A percentile compares a stretch with the other conserved stretches of the same genome.
These are phyloP conservation scores for Kwoniella dejecticola DNA, from an alignment of 768 basidiomycete species.

Conservation along the genomic window DNA sequence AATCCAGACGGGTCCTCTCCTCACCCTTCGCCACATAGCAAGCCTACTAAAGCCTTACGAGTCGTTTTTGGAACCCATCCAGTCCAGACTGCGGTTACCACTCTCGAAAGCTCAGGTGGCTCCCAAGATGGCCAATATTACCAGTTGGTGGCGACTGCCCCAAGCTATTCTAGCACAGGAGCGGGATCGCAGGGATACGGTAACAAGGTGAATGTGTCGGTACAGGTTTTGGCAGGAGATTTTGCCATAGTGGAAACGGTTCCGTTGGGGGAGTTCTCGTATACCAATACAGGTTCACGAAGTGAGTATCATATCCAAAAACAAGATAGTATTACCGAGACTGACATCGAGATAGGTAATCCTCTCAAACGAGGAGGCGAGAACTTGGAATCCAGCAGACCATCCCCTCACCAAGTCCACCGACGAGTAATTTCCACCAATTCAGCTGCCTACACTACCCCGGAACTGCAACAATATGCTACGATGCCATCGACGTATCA, in stretches of 20 bases:
- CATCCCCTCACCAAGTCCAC: conserved; percentile 49
- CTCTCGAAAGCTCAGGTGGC: conserved; percentile 67
- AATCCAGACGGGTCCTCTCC: conserved; percentile 67
- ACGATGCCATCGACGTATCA: conserved; percentile 27
- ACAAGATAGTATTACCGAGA: not conserved
- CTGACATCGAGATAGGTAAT: conserved; percentile 5
- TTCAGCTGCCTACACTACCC: conserved; percentile 19
- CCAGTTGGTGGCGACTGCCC: conserved; percentile 32
- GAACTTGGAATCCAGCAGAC: conserved; percentile 32
- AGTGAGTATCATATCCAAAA: conserved; percentile 25
- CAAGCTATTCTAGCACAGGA: conserved; percentile 57
- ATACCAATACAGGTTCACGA: conserved; percentile 20
- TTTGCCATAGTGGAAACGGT: conserved; percentile 39
- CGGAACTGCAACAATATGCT: conserved; percentile 32
- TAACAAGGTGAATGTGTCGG: conserved; percentile 36
- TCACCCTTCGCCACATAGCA: conserved; percentile 55
- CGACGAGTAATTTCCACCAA: conserved; percentile 60
- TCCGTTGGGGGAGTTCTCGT: conserved; percentile 36
- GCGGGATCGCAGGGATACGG: conserved; percentile 47
- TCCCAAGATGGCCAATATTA: conserved; percentile 60
- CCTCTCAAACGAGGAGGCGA: conserved; percentile 44
- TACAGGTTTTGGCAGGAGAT: conserved; percentile 40
- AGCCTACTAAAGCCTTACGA: conserved; percentile 65
- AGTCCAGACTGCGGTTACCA: conserved; percentile 65
- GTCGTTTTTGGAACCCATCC: conserved; percentile 73